Percentiles rank a stretch among this genome's conserved stretches.
phyloP scores from a whole-genome alignment of 441 rosid genomes.

The Omphalea diandra region DNA sequence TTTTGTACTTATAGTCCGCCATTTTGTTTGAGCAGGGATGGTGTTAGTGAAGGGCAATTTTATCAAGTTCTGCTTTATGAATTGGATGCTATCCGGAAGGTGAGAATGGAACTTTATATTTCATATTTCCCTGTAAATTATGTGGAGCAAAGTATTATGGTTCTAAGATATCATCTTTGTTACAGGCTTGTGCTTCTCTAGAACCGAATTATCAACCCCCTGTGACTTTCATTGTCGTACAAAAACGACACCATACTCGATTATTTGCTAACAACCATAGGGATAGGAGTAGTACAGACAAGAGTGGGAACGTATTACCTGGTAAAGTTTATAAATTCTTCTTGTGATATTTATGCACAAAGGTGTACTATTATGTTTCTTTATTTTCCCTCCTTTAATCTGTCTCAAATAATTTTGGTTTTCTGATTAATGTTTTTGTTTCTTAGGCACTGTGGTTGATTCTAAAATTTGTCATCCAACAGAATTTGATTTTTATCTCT shows the following conservation, averaged over 20 bases:
- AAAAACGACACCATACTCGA: slow-evolving; percentile 93
- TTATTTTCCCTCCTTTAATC: background rate
- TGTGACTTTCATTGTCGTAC: slow-evolving; percentile 92
- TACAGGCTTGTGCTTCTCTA: slow-evolving; percentile 93
- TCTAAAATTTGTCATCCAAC: slow-evolving; percentile 93
- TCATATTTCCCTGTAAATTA: background rate
- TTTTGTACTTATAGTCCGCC: background rate
- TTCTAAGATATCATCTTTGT: background rate
- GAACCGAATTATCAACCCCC: slow-evolving; percentile 98
- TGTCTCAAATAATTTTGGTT: background rate
- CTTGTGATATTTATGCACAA: background rate
- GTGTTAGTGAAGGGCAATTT: slow-evolving; percentile 98
- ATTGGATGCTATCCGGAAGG: slow-evolving; percentile 94
- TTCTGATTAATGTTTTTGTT: slow-evolving; percentile 6
- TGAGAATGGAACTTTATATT: slow-evolving; percentile 23
- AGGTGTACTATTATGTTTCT: background rate
- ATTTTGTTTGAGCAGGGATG: slow-evolving; percentile 57
- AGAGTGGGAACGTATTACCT: slow-evolving; percentile 89
- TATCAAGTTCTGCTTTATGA: slow-evolving; percentile 95
- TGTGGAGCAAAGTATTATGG: background rate
- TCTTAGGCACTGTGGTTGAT: slow-evolving; percentile 91
- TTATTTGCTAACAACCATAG: slow-evolving; percentile 88
- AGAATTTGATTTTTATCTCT: slow-evolving; percentile 91
- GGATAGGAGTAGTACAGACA: slow-evolving; percentile 85
- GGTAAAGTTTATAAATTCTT: slow-evolving; percentile 37